These are phyloP conservation scores for Mimosa bimucronata DNA, from an alignment of 306 rosid species.

Conservation along the genomic window DNA sequence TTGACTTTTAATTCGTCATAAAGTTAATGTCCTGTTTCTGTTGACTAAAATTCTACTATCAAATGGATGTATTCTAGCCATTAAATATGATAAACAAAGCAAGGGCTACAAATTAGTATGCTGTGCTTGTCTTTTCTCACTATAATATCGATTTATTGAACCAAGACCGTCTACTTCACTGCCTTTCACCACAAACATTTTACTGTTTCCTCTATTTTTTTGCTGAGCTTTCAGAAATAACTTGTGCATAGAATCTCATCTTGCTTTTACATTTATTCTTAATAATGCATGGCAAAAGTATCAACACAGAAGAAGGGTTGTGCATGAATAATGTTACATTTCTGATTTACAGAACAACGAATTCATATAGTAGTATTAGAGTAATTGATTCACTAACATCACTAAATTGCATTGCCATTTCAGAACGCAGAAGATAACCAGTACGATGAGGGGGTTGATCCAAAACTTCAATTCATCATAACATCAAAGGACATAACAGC, in stretches of 20 bases:
- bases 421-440: slow-evolving; percentile 89
- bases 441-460: slow-evolving; percentile 51
- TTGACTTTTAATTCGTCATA: background rate
- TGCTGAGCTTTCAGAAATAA: background rate
- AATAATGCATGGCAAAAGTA: too few relatives aligned
- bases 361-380: background rate
- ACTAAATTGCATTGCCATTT: background rate
- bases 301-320: background rate
- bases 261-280: background rate
- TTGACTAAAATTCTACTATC: background rate
- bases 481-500: slow-evolving; percentile 68
- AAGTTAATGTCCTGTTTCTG: background rate
- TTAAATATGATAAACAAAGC: background rate
- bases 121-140: background rate
- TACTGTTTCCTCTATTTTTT: background rate
- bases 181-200: background rate
- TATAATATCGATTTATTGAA: background rate
- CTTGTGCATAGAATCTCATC: background rate
- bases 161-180: background rate
- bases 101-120: background rate
- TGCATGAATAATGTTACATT: background rate
- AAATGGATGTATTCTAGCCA: background rate
- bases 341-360: background rate
- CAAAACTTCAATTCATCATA: slow-evolving; percentile 67
- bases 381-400: slow-evolving; percentile 4